A percentile compares a stretch with the other conserved stretches of the same genome.
These are phyloP conservation scores for Suillus hirtellus DNA, from an alignment of 768 basidiomycete genomes.

Conservation along the genomic window DNA sequence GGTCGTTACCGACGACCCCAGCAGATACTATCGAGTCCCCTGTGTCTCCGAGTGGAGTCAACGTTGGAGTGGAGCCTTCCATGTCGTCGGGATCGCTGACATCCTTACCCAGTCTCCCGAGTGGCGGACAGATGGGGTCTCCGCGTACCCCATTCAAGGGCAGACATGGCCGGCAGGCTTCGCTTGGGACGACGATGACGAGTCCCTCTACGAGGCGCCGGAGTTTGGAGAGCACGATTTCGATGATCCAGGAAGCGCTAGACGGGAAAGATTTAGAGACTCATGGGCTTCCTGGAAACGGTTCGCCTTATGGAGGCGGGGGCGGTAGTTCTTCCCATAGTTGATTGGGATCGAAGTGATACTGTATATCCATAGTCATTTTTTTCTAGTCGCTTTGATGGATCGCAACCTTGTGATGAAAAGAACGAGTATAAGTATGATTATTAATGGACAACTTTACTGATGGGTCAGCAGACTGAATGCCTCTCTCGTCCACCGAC, in stretches of 20 bases:
- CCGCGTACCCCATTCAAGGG: conserved; percentile 56
- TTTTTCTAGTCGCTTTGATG: not conserved
- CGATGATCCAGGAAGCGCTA: conserved; percentile 89
- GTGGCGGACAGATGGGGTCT: conserved; percentile 18
- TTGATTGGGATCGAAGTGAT: conserved; percentile 2
- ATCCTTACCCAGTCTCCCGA: conserved; percentile 26
- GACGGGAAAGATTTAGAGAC: conserved; percentile 63
- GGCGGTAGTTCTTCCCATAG: conserved; percentile 5
- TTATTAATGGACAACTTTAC: conserved; percentile 2
- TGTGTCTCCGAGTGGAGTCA: conserved; percentile 44
- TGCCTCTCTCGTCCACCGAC: not conserved
- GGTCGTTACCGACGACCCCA: conserved; percentile 55
- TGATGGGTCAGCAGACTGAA: not conserved
- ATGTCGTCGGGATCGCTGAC: conserved; percentile 24
- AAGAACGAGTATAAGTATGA: not conserved
- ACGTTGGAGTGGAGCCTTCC: conserved; percentile 41
- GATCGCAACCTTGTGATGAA: not conserved
- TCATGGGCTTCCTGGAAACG: conserved; percentile 22
- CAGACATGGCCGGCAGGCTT: conserved; percentile 50
- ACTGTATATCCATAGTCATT: conserved; percentile 1
- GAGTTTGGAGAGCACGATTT: conserved; percentile 94
- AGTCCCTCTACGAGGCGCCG: conserved; percentile 90
- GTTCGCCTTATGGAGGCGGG: conserved; percentile 19
- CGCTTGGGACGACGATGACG: conserved; percentile 89
- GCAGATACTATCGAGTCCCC: conserved; percentile 42